Evolutionary conservation across 2,329 filamentous ascomycete species (phyloP).

Genomic region (Alternaria triticimaculans): DNA sequence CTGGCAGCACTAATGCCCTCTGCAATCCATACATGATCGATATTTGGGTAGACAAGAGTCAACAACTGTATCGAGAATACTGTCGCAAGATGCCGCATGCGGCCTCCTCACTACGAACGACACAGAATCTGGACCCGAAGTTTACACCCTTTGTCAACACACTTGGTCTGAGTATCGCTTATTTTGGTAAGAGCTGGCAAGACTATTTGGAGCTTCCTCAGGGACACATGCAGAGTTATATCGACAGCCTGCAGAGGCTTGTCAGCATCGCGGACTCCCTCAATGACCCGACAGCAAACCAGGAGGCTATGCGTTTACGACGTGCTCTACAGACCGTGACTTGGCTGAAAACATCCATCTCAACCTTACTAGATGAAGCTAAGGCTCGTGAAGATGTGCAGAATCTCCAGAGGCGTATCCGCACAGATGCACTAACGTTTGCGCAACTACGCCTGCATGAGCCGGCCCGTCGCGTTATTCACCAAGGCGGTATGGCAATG

Average conservation of each 20-base stretch:
- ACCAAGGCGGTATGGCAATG: constrained; percentile 36
- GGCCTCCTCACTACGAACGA: constrained; percentile 29
- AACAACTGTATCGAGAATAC: constrained; percentile 33
- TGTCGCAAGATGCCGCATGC: constrained; percentile 34
- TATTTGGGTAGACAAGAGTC: constrained; percentile 26
- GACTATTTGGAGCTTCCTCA: constrained; percentile 35
- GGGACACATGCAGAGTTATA: constrained; percentile 30
- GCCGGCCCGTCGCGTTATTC: constrained; percentile 21
- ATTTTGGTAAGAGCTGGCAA: constrained; percentile 37
- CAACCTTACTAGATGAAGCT: constrained; percentile 19
- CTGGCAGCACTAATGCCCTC: constrained; percentile 11
- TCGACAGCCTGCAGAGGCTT: constrained; percentile 23
- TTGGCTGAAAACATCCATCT: constrained; percentile 17
- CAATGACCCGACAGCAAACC: neutral
- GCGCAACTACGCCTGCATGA: constrained; percentile 26
- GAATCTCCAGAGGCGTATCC: constrained; percentile 32
- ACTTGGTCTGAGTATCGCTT: constrained; percentile 32
- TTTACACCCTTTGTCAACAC: constrained; percentile 36
- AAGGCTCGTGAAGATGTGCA: constrained; percentile 31
- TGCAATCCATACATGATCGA: constrained; percentile 33
- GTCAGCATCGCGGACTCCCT: constrained; percentile 8
- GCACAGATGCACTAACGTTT: constrained; percentile 23
- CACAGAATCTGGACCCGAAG: constrained; percentile 25
- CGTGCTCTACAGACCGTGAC: constrained; percentile 20
- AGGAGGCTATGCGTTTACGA: constrained; percentile 18